phyloP scores from a whole-genome alignment of 176 grass and related monocot species.

The Echinochloa phyllopogon region DNA sequence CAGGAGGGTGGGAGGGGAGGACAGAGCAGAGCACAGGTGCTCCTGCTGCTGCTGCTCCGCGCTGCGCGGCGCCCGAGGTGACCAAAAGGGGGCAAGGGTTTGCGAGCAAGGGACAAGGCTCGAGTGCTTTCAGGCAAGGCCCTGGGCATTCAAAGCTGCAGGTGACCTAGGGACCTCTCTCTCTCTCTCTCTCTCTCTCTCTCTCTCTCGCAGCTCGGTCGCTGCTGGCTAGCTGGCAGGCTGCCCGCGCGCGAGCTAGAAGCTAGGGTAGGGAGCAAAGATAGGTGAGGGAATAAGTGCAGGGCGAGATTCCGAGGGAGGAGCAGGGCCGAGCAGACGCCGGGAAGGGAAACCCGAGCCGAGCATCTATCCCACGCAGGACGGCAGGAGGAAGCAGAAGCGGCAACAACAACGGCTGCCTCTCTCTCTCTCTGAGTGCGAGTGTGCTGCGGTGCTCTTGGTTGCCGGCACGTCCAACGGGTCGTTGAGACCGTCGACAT shows the following conservation, averaged over 20 bases:
- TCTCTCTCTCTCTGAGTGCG: background rate
- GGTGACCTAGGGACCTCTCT: background rate
- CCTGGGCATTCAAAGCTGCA: slow-evolving; percentile 26
- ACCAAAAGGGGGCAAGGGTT: slow-evolving; percentile 55
- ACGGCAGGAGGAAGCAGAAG: background rate
- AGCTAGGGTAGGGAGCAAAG: background rate
- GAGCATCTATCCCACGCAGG: slow-evolving; percentile 4
- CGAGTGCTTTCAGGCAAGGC: background rate
- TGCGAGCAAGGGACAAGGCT: slow-evolving; percentile 39
- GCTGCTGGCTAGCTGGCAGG: background rate
- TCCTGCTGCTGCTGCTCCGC: background rate
- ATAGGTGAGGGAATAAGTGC: slow-evolving; percentile 17
- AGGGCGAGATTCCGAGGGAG: slow-evolving; percentile 23
- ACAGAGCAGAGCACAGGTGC: slow-evolving; percentile 39
- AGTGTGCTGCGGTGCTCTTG: background rate
- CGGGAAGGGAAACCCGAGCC: slow-evolving; percentile 15
- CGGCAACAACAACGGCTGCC: slow-evolving; percentile 33
- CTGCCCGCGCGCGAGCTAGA: background rate
- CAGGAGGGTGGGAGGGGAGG: background rate
- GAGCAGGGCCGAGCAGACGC: slow-evolving; percentile 14
- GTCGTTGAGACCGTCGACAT: too few relatives aligned
- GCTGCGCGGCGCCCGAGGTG: slow-evolving; percentile 36
- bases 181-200: background rate
- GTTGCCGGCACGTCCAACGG: too few relatives aligned
- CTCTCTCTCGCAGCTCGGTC: background rate